Conservation (phyloP, 495 filamentous ascomycete species). For the Copromyces sp. region DNA sequence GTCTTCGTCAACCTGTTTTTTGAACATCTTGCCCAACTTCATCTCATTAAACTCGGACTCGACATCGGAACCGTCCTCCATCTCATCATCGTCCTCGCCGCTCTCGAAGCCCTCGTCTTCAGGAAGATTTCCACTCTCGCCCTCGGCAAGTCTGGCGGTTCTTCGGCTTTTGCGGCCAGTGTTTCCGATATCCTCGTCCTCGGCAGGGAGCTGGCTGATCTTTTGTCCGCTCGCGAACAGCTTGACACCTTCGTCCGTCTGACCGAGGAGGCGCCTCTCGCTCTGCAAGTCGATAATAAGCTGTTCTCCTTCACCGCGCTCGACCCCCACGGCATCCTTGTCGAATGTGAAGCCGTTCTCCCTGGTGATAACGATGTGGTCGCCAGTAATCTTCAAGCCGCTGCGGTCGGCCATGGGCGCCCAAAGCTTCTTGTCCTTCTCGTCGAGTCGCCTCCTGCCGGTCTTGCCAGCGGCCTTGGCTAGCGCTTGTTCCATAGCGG, state of each 20-base stretch:
- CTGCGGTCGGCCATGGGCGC: conserved; percentile 97
- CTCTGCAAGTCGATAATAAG: conserved; percentile 83
- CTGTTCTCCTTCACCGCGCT: conserved; percentile 84
- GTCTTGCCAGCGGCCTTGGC: conserved; percentile 74
- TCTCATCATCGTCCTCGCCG: conserved; percentile 37
- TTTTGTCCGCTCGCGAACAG: conserved; percentile 71
- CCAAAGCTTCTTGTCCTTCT: conserved; percentile 92
- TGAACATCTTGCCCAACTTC: conserved; percentile 48
- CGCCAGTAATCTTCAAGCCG: conserved; percentile 60
- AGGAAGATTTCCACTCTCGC: conserved; percentile 40
- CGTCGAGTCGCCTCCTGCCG: conserved; percentile 65
- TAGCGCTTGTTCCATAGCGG: conserved; percentile 73
- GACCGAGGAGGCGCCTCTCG: conserved; percentile 71
- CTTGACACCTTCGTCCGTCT: conserved; percentile 67
- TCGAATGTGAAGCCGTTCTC: conserved; percentile 66
- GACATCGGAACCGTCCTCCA: conserved; percentile 41
- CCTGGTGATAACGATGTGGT: conserved; percentile 47
- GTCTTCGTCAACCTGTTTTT: conserved; percentile 30
- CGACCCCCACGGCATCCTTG: conserved; percentile 53
- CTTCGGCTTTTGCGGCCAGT: conserved; percentile 63
- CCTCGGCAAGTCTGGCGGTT: conserved; percentile 53
- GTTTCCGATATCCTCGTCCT: conserved; percentile 31
- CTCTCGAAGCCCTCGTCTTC: conserved; percentile 53
- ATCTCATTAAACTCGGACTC: conserved; percentile 45
- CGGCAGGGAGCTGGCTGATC: conserved; percentile 50